Percentiles rank a stretch among this genome's conserved stretches.
Conservation (phyloP, 2,329 filamentous ascomycete species). For the Hypoxylon sp. region DNA sequence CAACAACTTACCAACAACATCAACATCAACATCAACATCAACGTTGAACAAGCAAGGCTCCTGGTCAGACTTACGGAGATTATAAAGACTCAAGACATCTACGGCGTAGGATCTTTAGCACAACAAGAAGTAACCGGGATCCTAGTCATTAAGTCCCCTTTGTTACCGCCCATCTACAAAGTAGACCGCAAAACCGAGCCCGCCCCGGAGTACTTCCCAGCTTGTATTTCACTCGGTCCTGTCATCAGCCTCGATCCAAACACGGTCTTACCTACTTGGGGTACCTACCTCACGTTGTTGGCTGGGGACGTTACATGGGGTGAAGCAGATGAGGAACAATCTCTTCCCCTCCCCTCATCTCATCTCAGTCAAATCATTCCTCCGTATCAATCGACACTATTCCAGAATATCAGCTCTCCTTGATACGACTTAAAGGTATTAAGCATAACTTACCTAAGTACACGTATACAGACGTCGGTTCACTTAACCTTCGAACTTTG, state of each 20-base stretch:
- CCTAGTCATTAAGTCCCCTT: constrained; percentile 6
- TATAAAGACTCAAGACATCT: constrained; percentile 1
- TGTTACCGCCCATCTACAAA: constrained; percentile 20
- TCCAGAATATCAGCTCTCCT: constrained; percentile 7
- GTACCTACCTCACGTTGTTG: constrained; percentile 24
- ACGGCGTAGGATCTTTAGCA: no score
- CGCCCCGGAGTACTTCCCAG: constrained; percentile 22
- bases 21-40: no score
- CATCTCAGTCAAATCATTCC: constrained; percentile 25
- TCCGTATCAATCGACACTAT: constrained; percentile 26
- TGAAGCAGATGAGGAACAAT: constrained; percentile 30
- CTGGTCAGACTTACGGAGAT: no score
- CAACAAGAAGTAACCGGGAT: no score
- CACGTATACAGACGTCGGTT: no score
- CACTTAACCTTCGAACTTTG: constrained; percentile 6
- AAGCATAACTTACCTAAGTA: constrained; percentile 16
- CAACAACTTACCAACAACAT: constrained; percentile 3
- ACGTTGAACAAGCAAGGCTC: no score
- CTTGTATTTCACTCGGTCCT: constrained; percentile 17
- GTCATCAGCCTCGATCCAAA: constrained; percentile 30
- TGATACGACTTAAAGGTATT: constrained; percentile 10
- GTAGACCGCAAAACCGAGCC: constrained; percentile 26
- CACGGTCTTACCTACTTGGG: constrained; percentile 28
- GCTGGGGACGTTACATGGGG: constrained; percentile 36
- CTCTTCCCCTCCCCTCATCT: constrained; percentile 18